Evolutionary conservation across 495 filamentous ascomycete species (phyloP), one percentile per base, ranked within the genome.

Genomic region (Aspergillus campestris): DNA sequence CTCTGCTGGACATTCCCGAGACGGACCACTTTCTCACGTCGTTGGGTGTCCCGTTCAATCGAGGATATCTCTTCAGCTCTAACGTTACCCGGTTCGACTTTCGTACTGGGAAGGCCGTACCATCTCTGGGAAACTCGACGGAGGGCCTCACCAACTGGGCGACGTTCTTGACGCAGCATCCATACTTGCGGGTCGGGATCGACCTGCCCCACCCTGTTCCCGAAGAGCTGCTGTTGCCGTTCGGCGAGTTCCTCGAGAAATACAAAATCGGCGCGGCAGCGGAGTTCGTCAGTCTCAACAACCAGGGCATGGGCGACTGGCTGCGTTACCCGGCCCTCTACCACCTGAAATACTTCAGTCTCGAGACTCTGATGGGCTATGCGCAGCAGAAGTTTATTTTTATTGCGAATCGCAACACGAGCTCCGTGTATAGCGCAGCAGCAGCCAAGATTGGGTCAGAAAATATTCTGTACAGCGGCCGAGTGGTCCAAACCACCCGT

Each of bases 161-260:
- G 2, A 38, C 32, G 6, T 48, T 55, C 31, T 56, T 59, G 10
- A 52, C 43, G 18, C 61, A 70, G 42, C 72, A 75, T 44, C 58
- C 70, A 0, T 67, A 62, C 31, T 55, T 77, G 2, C 52, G 62
- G 31, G 46, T 57, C 7, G 73, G 71, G 6, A 61, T 57, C 28
- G 54, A 68, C 34, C 62, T 77, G 3, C 70, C 72, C 0, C 48
- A 74, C 30, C 66, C 70, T 0, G 64, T 78, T 0, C 74, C 75
- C 0, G 67, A 65, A 24, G 75, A 77, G 11, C 52, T 79, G 9
- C 55, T 73, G 4, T 48, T 76, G 3, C 55, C 72, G 7, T 76
- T 71, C 47, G 52, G 60, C 3, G 56, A 72, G 3, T 77, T 71
- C 45, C 45, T 72, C 24, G 46, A 51, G 35, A 74, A 75, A 45